A percentile compares a stretch with the other conserved stretches of the same genome.
Conservation (phyloP, 192 early-diverging fungal species). For the Phycomyces nitens region DNA sequence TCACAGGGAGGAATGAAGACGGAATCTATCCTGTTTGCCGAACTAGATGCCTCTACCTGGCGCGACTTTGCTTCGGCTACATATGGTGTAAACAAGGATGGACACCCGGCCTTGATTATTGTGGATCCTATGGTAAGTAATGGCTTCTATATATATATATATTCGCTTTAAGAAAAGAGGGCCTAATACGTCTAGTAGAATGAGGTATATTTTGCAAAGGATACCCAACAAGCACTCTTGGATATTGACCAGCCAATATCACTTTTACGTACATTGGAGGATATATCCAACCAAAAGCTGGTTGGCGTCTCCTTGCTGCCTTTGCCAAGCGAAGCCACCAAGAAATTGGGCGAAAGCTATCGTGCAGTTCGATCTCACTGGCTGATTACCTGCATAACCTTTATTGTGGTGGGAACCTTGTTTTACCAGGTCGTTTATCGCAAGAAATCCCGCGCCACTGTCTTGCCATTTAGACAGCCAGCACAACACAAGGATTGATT, state of each 20-base stretch:
- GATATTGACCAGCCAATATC: neutral
- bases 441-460: neutral
- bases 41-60: slow-evolving; percentile 62
- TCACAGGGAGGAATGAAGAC: slow-evolving; percentile 9
- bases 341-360: neutral
- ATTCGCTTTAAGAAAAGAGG: neutral
- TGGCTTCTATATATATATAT: neutral
- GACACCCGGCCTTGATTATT: slow-evolving; percentile 17
- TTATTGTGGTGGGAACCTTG: neutral
- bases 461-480: neutral
- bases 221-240: neutral
- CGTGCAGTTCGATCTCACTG: neutral
- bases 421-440: neutral
- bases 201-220: slow-evolving; percentile 1
- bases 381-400: neutral
- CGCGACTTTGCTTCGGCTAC: slow-evolving; percentile 53
- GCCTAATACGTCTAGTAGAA: neutral
- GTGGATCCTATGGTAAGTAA: slow-evolving; percentile 14
- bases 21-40: slow-evolving; percentile 52
- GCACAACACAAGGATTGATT: neutral
- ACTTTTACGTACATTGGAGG: neutral
- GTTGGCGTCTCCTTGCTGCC: neutral
- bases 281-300: neutral
- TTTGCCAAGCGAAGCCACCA: neutral
- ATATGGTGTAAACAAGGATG: slow-evolving; percentile 34